A percentile compares a stretch with the other conserved stretches of the same genome.
Conservation (phyloP, 768 basidiomycete species). For the Mycena indigotica region DNA sequence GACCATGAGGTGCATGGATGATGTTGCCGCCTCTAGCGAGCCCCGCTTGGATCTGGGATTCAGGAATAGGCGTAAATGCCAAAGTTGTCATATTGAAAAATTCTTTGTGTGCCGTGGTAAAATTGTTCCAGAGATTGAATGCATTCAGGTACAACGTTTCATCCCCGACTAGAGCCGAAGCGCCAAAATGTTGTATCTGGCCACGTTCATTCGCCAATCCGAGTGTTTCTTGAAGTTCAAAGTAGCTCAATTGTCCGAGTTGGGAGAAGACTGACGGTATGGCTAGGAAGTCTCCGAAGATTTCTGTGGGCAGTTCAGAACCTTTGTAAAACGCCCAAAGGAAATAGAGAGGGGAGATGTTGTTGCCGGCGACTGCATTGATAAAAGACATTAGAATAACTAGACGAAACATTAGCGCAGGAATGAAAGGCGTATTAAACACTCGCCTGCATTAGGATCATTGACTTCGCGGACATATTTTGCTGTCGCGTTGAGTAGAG, state of each 20-base stretch:
- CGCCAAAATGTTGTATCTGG: conserved; percentile 39
- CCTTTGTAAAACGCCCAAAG: conserved; percentile 41
- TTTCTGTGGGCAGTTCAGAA: conserved; percentile 31
- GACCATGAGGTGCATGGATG: conserved; percentile 38
- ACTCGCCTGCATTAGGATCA: conserved; percentile 42
- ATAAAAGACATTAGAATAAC: conserved; percentile 30
- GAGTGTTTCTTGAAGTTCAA: conserved; percentile 35
- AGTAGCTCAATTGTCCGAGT: conserved; percentile 38
- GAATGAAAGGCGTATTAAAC: neutral
- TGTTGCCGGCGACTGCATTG: conserved; percentile 27
- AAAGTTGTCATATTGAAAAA: conserved; percentile 32
- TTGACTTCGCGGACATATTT: conserved; percentile 38
- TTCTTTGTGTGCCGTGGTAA: conserved; percentile 26
- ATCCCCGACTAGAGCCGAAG: conserved; percentile 37
- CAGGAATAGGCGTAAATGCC: conserved; percentile 41
- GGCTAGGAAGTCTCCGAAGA: conserved; percentile 43
- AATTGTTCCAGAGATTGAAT: conserved; percentile 34
- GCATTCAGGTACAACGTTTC: conserved; percentile 34
- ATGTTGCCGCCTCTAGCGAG: conserved; percentile 39
- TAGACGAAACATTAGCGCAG: conserved; percentile 13
- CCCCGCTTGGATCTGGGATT: conserved; percentile 38
- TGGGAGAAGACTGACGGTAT: conserved; percentile 33
- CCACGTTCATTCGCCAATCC: conserved; percentile 33
- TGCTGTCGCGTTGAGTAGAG: conserved; percentile 38
- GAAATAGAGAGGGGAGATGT: conserved; percentile 28